Percentiles rank a stretch among this genome's conserved stretches.
These are phyloP conservation scores for Tilletia caries DNA, from an alignment of 1,284 basidiomycete species.

Conservation along the genomic window DNA sequence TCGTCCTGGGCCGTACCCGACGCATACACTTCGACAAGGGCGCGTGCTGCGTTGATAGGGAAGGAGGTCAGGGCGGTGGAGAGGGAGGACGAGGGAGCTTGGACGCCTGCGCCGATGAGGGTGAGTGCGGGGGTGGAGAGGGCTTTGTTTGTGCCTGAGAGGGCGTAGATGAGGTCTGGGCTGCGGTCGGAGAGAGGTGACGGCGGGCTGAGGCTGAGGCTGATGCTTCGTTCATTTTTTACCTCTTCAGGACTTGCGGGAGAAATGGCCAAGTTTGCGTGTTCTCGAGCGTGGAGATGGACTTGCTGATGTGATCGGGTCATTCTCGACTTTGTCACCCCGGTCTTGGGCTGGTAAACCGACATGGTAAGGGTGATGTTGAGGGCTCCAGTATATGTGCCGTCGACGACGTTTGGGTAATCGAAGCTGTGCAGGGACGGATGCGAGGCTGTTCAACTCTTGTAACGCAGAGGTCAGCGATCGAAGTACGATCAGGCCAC, in stretches of 20 bases:
- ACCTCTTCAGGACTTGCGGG: too few relatives aligned
- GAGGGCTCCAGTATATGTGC: conserved; percentile 31
- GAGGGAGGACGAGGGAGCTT: background rate
- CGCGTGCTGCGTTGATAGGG: conserved; percentile 27
- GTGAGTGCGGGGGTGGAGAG: conserved; percentile 29
- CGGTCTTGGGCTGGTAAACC: conserved; percentile 14
- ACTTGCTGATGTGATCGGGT: background rate
- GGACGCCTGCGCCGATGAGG: conserved; percentile 21
- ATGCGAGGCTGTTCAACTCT: too few relatives aligned
- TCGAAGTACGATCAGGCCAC: background rate
- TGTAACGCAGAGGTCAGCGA: background rate
- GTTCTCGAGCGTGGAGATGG: background rate
- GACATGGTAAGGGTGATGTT: conserved; percentile 22
- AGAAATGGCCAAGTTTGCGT: too few relatives aligned
- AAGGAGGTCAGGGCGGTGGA: conserved; percentile 20
- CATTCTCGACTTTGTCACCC: background rate
- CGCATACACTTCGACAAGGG: conserved; percentile 37
- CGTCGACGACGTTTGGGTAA: conserved; percentile 39
- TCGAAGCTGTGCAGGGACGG: conserved; percentile 24
- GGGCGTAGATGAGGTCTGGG: conserved; percentile 25
- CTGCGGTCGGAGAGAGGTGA: conserved; percentile 18
- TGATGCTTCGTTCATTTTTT: background rate
- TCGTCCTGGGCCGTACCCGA: conserved; percentile 29
- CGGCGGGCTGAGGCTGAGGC: background rate
- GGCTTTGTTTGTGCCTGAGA: conserved; percentile 22